Evolutionary conservation across 1,284 basidiomycete species (phyloP).

Genomic region (Apiotrichum porosum): DNA sequence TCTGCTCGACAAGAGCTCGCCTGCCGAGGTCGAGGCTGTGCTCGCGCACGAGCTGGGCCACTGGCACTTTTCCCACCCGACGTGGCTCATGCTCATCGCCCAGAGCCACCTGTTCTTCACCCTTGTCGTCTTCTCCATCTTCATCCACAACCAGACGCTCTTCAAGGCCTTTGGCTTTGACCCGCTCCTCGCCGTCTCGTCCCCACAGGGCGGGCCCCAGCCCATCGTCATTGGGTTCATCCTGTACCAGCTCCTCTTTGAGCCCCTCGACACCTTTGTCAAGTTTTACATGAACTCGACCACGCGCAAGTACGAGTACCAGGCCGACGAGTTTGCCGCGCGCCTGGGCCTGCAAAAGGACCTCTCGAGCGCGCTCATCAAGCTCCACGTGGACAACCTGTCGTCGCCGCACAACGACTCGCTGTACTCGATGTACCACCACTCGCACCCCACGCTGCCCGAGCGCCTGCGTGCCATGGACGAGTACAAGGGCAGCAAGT

Average conservation of each 20-base stretch:
- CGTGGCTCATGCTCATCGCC: conserved; percentile 77
- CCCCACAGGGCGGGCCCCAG: conserved; percentile 54
- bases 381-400: conserved; percentile 82
- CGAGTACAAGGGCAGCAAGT: conserved; percentile 32
- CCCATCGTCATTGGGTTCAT: conserved; percentile 86
- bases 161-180: conserved; percentile 80
- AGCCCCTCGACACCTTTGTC: conserved; percentile 73
- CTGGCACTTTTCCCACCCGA: conserved; percentile 86
- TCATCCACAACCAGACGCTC: conserved; percentile 79
- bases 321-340: conserved; percentile 57
- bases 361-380: conserved; percentile 69
- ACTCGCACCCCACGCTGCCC: conserved; percentile 84
- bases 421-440: conserved; percentile 88
- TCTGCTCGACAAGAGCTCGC: conserved; percentile 79
- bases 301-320: conserved; percentile 78
- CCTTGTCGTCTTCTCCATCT: conserved; percentile 83
- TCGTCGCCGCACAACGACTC: conserved; percentile 87
- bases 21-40: conserved; percentile 87
- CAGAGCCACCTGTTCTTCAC: conserved; percentile 83
- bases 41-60: conserved; percentile 88
- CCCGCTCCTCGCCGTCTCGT: conserved; percentile 55
- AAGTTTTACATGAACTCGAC: conserved; percentile 72
- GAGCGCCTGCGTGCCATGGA: conserved; percentile 79
- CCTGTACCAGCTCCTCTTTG: conserved; percentile 79
- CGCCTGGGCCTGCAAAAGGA: conserved; percentile 53